phyloP scores from a whole-genome alignment of 345 rosid species.

The Aquilaria sinensis region DNA sequence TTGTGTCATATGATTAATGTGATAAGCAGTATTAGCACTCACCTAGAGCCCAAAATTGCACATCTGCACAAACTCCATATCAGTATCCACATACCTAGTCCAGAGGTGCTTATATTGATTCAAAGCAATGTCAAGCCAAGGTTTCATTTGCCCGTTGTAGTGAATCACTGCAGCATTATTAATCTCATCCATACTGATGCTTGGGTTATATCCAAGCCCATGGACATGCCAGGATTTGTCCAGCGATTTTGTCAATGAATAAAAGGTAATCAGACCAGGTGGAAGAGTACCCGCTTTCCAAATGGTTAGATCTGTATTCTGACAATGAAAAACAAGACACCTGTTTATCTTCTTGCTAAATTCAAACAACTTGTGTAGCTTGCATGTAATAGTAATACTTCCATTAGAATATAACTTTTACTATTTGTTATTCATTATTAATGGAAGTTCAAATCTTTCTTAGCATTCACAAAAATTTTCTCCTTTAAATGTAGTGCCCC shows the following conservation, averaged over 20 bases:
- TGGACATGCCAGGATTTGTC: slow-evolving; percentile 93
- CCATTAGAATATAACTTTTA: too few relatives aligned
- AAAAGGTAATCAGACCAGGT: slow-evolving; percentile 85
- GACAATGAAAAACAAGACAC: slow-evolving; percentile 9
- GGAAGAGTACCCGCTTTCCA: slow-evolving; percentile 76
- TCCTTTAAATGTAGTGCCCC: too few relatives aligned
- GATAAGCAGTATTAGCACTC: slow-evolving; percentile 10
- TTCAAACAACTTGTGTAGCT: too few relatives aligned
- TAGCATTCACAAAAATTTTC: neutral
- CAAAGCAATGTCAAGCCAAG: slow-evolving; percentile 94
- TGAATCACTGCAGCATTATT: slow-evolving; percentile 85
- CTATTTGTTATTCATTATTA: too few relatives aligned
- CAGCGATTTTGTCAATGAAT: slow-evolving; percentile 71
- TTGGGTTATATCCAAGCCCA: slow-evolving; percentile 89
- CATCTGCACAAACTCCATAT: slow-evolving; percentile 69
- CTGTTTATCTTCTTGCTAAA: too few relatives aligned
- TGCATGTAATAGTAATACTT: too few relatives aligned
- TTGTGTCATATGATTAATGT: slow-evolving; percentile 19
- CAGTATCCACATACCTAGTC: slow-evolving; percentile 83
- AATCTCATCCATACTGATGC: slow-evolving; percentile 80
- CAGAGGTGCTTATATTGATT: slow-evolving; percentile 85
- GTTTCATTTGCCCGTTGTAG: slow-evolving; percentile 95
- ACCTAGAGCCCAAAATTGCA: slow-evolving; percentile 83
- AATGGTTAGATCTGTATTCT: slow-evolving; percentile 69
- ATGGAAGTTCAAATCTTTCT: neutral